These are phyloP conservation scores for Macroventuria anomochaeta DNA, from an alignment of 2,329 filamentous ascomycete genomes.

Conservation along the genomic window DNA sequence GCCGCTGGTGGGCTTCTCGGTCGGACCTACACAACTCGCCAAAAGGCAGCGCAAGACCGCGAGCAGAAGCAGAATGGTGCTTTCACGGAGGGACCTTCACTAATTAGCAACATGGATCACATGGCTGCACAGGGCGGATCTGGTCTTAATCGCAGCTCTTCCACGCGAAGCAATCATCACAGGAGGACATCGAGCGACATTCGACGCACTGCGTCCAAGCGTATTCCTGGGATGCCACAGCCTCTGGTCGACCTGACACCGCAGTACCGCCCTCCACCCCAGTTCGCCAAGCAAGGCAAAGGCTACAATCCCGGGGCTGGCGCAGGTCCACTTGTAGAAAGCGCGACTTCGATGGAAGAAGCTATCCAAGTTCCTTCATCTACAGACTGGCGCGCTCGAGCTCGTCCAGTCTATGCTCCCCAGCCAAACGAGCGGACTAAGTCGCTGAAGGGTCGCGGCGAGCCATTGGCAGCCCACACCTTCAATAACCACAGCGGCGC, in stretches of 20 bases:
- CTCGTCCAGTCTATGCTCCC: conserved; percentile 37
- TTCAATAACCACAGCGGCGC: conserved; percentile 42
- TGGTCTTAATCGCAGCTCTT: conserved; percentile 39
- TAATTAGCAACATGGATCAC: conserved; percentile 57
- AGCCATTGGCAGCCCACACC: conserved; percentile 43
- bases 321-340: conserved; percentile 54
- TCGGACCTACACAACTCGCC: conserved; percentile 57
- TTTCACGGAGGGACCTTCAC: conserved; percentile 64
- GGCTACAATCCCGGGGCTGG: conserved; percentile 52
- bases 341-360: conserved; percentile 54
- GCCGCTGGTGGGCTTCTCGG: conserved; percentile 57
- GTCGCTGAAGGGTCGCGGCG: conserved; percentile 44
- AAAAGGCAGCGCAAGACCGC: conserved; percentile 48
- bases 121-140: conserved; percentile 33
- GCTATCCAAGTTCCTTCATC: conserved; percentile 52
- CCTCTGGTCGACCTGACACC: conserved; percentile 74
- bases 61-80: conserved; percentile 49
- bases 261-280: conserved; percentile 67
- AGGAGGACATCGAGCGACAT: conserved; percentile 48
- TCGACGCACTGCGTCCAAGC: conserved; percentile 55
- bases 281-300: conserved; percentile 61
- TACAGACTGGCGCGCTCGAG: conserved; percentile 54
- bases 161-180: conserved; percentile 43
- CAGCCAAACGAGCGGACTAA: conserved; percentile 42
- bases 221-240: conserved; percentile 54